Base-by-base conservation (phyloP, 2,329 filamentous ascomycete genomes). In the Fusarium vanettenii region DNA sequence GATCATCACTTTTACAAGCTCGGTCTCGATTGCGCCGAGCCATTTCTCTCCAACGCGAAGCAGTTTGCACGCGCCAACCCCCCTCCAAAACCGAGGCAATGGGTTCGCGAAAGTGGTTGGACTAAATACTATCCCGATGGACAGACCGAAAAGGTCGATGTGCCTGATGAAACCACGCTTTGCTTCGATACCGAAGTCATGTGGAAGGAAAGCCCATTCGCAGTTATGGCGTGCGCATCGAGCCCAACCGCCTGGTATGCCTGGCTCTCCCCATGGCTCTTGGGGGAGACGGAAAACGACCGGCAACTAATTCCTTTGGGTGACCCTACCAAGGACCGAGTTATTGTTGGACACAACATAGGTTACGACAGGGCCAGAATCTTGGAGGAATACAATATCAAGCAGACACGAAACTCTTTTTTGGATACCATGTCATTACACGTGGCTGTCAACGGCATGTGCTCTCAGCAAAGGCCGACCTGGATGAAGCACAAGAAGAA, bases 361-460 rank as follows among this genome's bases (percentile, higher is more conserved):
- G 97, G 97, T 22, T 99, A 97, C 81, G 97, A 99, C 81, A 90
- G 97, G 27, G 96, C 96, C 18, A 90, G 97, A 39, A 90, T 98
- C 64, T 84, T 92, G 22, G 97, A 99, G 81, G 97, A 99, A 81
- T 99, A 99, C 81, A 89, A 92, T 78, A 83, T 98, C 45, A 87
- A 90, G 64, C 96, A 98, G 82, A 93, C 94, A 1, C 90, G 91
- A 43, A 98, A 95, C 76, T 93, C 91, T 50, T 99, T 98, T 81
- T 84, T 99, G 61, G 97, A 99, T 81, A 99, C 97, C 33, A 99
- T 99, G 97, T 98, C 96, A 2, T 86, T 99, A 22, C 97, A 99
- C 81, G 96, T 98, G 9, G 97, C 97, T 3, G 96, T 98, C 27
- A 99, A 99, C 81, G 97, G 97, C 72, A 99, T 99, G 97, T 99